Evolutionary conservation across 192 early-diverging fungal genomes (phyloP), one percentile per base, ranked within the genome.

Genomic region (Rhizoclosmatium globosum): DNA sequence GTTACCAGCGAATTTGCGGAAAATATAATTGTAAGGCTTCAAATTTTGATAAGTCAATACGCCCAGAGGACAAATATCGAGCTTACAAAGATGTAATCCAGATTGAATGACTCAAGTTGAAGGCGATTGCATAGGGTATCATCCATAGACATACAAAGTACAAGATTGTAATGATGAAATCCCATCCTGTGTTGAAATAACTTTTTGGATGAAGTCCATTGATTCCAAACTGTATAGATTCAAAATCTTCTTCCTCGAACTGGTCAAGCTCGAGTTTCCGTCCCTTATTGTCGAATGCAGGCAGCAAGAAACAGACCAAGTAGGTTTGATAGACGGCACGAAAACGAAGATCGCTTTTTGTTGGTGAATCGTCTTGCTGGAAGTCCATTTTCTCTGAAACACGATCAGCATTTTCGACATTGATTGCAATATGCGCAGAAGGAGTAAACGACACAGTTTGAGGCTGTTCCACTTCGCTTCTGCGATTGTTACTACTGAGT

Each of bases 281-380:
- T 44, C 72, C 72, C 44, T 62, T 74, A 13, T 59, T 44, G 61
- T 74, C 72, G 21, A 62, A 74, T 62, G 72, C 72, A 45, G 72
- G 72, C 6, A 74, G 21, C 57, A 74, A 64, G 42, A 74, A 74
- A 17, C n/a, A 23, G n/a, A 74, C 21, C 43, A 74, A 62, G 4
- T 43, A 71, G 23, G 17, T 17, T 23, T 57, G 70, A 38, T 68
- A 68, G 15, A 68, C 11, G 6, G 6, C 21, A 0, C 44, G 15
- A 11, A 62, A 23, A 7, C 38, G 60, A 62, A 56, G 53, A 56
- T 9, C 11, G 19, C 0, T 9, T 56, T 15, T 56, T 56, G 19
- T 56, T 56, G 9, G 53, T 56, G 53, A n/a, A 56, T n/a, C 19
- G 9, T 56, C 53, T 56, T n/a, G 53, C 11, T 56, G 53, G 11